Conservation (phyloP, 202 grass and related monocot species). For the Carex sylvatica region DNA sequence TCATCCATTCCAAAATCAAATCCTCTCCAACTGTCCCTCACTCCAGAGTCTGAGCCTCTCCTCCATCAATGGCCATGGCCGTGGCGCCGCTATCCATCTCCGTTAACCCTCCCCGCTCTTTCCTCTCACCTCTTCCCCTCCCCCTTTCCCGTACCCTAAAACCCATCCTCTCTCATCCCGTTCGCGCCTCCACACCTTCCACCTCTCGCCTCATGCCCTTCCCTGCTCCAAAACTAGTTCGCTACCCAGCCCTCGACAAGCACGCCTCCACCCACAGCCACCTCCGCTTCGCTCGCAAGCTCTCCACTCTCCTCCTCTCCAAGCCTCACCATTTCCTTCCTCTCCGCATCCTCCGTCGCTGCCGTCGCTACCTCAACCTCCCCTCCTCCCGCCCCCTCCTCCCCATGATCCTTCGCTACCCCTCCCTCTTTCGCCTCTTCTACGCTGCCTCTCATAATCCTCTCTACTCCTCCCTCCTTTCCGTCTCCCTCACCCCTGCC, state of each 20-base stretch:
- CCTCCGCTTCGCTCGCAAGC: conserved; percentile 76
- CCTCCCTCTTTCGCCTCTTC: conserved; percentile 65
- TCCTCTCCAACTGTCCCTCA: not conserved
- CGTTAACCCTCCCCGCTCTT: conserved; percentile 2
- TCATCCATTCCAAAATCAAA: not conserved
- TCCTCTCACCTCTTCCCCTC: not conserved
- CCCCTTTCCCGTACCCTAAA: not conserved
- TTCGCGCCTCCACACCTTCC: not conserved
- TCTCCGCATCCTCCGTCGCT: conserved; percentile 65
- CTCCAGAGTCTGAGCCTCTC: not conserved
- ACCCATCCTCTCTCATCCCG: not conserved
- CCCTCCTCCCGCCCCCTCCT: conserved; percentile 46
- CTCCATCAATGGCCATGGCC: conserved; percentile 4
- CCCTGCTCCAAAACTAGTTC: conserved; percentile 56
- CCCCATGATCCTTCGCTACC: conserved; percentile 72
- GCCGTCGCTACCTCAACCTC: conserved; percentile 59
- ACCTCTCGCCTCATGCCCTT: not conserved
- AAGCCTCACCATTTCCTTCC: conserved; percentile 76
- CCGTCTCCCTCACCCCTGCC: conserved; percentile 52
- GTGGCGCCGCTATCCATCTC: conserved; percentile 24
- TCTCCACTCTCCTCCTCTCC: conserved; percentile 73
- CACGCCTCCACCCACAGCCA: conserved; percentile 57
- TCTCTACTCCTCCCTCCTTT: conserved; percentile 39
- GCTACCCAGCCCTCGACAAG: conserved; percentile 61
- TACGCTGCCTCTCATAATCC: conserved; percentile 35